These are phyloP conservation scores for Phalaenopsis hybrid DNA, from an alignment of 116 monocot species.

Conservation along the genomic window DNA sequence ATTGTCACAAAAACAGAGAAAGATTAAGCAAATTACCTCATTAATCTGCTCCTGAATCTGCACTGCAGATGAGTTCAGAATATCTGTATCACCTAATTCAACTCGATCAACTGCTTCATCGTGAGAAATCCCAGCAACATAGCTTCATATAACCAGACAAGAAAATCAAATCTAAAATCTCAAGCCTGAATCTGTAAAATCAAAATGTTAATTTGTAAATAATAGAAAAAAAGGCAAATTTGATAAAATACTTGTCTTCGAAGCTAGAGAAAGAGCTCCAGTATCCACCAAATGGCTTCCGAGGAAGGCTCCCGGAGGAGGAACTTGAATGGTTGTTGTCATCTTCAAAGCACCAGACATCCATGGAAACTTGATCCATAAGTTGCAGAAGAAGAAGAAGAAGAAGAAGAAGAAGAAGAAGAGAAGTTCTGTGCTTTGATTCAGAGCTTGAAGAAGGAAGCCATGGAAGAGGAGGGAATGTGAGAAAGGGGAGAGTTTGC, in stretches of 20 bases:
- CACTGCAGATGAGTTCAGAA: neutral
- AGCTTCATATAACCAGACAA: neutral
- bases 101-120: neutral
- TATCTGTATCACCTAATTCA: neutral
- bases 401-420: neutral
- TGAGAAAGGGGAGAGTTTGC: neutral
- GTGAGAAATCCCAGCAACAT: neutral
- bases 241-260: constrained; percentile 3
- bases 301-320: constrained; percentile 9
- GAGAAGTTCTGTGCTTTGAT: neutral
- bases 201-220: neutral
- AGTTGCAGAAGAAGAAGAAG: neutral
- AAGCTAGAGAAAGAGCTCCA: constrained; percentile 9
- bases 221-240: neutral
- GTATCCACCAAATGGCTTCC: neutral
- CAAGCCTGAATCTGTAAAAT: neutral
- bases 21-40: neutral
- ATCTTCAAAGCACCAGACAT: constrained; percentile 2
- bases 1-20: neutral
- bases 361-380: constrained; percentile 6
- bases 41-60: neutral
- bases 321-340: constrained; percentile 6
- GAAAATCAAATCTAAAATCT: neutral
- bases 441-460: neutral
- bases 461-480: neutral